Base-by-base conservation (phyloP, 192 early-diverging fungal species). In the Coemansia sp. region DNA sequence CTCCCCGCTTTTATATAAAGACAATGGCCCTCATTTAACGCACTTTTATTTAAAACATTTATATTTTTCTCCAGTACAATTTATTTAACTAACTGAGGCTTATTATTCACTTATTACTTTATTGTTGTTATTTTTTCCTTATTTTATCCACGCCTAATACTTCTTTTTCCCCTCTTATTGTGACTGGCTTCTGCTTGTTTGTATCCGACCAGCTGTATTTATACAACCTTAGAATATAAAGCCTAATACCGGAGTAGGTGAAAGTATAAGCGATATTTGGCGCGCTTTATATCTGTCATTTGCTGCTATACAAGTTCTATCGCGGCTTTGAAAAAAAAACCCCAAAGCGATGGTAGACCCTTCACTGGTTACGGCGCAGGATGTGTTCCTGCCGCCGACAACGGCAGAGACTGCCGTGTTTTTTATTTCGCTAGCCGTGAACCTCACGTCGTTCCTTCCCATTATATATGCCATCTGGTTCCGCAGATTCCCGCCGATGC, bases 401-500 rank as follows among this genome's bases (percentile, higher is more conserved):
- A 64, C 42, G 9, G 53, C 62, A 51, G 72, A 74, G 66, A 74
- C 72, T 6, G 20, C 60, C 10, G 55, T 68, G 13, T 74, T 74
- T 14, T 74, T 46, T 46, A 35, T 68, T 19, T 68, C 72, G 11
- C 53, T 74, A 3, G 72, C 32, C 9, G 29, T 74, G 25, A 68
- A 68, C 52, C 62, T 74, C 2, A 58, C 66, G 4, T 68, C 57
- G 2, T 54, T 74, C 25, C 24, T 74, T 27, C 72, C 62, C 8
- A 59, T 74, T 25, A 9, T 30, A n/a, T 74, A 74, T 74, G 65
- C 66, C 14, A 55, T 68, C 25, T 42, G 48, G 34, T 74, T 61
- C 62, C 61, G 72, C 11, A 39, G n/a, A 24, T 74, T 64, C 36
- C 72, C 72, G 42, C 72, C 72, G 27, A 74, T 74, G 66, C 54